A percentile compares a stretch with the other conserved stretches of the same genome.
Conservation (phyloP, 1,139 yeast genomes). For the Hyphopichia khmerensis region DNA sequence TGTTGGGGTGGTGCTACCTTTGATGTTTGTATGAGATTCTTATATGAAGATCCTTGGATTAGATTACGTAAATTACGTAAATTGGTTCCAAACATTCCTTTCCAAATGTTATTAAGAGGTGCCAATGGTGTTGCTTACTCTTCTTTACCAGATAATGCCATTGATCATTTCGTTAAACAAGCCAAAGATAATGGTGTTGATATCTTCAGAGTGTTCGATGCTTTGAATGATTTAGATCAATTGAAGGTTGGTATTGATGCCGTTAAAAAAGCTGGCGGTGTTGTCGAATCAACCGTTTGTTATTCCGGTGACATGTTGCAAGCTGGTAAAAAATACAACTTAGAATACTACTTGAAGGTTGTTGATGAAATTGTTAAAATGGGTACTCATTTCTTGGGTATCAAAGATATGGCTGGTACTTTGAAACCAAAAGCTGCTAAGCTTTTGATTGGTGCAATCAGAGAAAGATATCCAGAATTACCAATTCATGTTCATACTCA, state of each 20-base stretch:
- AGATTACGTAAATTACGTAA: slow-evolving; percentile 84
- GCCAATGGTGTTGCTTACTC: slow-evolving; percentile 99
- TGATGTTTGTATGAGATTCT: slow-evolving; percentile 97
- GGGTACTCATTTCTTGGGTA: slow-evolving; percentile 97
- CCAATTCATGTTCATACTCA: slow-evolving; percentile 99
- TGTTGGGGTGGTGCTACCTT: slow-evolving; percentile 99
- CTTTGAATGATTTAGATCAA: slow-evolving; percentile 94
- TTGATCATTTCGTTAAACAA: slow-evolving; percentile 91
- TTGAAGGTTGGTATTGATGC: slow-evolving; percentile 97
- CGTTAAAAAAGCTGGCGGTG: slow-evolving; percentile 97
- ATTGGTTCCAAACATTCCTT: slow-evolving; percentile 95
- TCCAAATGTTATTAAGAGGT: slow-evolving; percentile 98
- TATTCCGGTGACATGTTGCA: slow-evolving; percentile 98
- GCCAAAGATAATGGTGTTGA: slow-evolving; percentile 97
- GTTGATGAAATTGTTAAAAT: slow-evolving; percentile 82
- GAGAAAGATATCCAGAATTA: slow-evolving; percentile 85
- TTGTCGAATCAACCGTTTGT: slow-evolving; percentile 96
- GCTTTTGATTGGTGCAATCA: slow-evolving; percentile 71
- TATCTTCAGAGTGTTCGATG: slow-evolving; percentile 96
- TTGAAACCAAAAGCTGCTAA: slow-evolving; percentile 93
- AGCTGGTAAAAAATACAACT: slow-evolving; percentile 92
- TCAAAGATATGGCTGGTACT: slow-evolving; percentile 99
- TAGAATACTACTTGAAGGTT: slow-evolving; percentile 80
- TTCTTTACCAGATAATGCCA: slow-evolving; percentile 96
- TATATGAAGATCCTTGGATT: slow-evolving; percentile 99